Evolutionary conservation across 345 rosid genomes (phyloP).

Genomic region (Pistacia vera): DNA sequence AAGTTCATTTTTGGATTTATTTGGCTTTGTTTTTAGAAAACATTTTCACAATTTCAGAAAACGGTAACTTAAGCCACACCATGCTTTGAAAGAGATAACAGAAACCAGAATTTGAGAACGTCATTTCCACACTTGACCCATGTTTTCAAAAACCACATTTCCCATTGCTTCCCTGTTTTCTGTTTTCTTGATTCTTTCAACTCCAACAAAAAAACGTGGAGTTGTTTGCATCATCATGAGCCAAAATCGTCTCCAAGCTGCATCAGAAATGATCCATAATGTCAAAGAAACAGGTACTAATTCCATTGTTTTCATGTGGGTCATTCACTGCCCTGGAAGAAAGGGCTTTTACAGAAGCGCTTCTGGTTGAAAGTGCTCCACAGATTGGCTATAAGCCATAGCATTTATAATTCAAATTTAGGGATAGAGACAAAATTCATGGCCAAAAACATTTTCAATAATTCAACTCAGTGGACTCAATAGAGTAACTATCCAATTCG

Average conservation of each 20-base stretch:
- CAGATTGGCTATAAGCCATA: slow-evolving; percentile 13
- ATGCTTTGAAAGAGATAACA: neutral
- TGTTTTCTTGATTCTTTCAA: neutral
- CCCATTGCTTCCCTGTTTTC: neutral
- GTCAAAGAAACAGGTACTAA: neutral
- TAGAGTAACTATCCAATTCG: slow-evolving; percentile 3
- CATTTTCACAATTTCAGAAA: neutral
- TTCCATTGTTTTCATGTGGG: too few relatives aligned
- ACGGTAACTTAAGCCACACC: neutral
- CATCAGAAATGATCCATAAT: neutral
- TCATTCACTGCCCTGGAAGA: slow-evolving; percentile 25
- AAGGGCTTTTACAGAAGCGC: slow-evolving; percentile 13
- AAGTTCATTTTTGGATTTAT: neutral
- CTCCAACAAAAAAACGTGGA: neutral
- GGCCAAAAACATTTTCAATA: neutral
- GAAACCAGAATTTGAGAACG: neutral
- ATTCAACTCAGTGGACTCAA: neutral
- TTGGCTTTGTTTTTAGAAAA: neutral
- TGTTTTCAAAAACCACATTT: neutral
- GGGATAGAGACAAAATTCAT: slow-evolving; percentile 7
- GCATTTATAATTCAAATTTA: slow-evolving; percentile 15
- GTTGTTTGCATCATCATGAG: too few relatives aligned
- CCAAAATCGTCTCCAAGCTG: neutral
- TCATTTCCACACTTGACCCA: neutral
- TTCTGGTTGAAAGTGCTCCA: slow-evolving; percentile 4